Conservation (phyloP, 169 alveolate species). For the Theileria orientalis region DNA sequence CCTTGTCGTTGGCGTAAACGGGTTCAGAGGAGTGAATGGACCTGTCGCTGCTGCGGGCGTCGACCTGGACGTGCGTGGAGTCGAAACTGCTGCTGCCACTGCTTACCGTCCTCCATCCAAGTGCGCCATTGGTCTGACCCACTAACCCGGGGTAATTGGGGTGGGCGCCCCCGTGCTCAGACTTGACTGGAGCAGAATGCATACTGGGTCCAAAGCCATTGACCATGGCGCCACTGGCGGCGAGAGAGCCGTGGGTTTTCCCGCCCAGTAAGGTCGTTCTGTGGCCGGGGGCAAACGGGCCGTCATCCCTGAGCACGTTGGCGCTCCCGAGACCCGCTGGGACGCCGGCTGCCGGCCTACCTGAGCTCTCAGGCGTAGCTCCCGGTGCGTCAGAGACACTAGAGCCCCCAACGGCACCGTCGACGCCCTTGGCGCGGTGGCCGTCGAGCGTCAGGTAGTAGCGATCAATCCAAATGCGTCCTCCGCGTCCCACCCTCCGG, state of each 20-base stretch:
- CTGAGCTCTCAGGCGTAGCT: not conserved
- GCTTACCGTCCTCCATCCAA: no score
- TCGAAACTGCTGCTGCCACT: no score
- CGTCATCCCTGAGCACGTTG: not conserved
- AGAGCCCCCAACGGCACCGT: not conserved
- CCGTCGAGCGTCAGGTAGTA: no score
- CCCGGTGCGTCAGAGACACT: not conserved
- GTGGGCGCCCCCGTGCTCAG: no score
- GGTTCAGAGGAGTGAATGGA: constrained; percentile 16
- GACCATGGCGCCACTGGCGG: no score
- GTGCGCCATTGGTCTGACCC: no score
- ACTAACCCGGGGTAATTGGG: no score
- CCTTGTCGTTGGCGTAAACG: not conserved
- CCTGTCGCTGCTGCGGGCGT: constrained; percentile 10
- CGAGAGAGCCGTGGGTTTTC: no score
- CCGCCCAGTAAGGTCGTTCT: no score
- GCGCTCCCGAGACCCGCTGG: no score
- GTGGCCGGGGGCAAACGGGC: not conserved
- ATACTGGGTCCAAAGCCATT: no score
- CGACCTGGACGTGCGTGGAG: not conserved
- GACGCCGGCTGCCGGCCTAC: not conserved
- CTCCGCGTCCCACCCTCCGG: constrained; percentile 65
- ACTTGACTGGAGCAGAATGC: no score
- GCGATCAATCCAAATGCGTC: constrained; percentile 67
- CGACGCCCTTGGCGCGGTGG: not conserved